phyloP scores from a whole-genome alignment of 2,329 filamentous ascomycete genomes.

The Zasmidium angulare region DNA sequence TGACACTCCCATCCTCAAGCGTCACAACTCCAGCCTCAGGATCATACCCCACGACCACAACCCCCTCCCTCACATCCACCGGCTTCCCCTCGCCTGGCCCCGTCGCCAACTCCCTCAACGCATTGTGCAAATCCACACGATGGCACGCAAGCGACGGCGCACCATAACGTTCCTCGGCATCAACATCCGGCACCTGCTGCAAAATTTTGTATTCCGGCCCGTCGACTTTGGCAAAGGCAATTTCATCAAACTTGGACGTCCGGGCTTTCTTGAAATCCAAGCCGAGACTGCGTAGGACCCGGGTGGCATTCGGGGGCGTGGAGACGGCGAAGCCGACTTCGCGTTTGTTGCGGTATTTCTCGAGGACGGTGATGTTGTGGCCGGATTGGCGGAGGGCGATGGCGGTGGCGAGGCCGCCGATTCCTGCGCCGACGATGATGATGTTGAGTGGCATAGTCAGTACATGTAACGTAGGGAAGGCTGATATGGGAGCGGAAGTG shows the following conservation, averaged over 20 bases:
- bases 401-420: conserved; percentile 53
- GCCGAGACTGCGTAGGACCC: conserved; percentile 5
- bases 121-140: conserved; percentile 8
- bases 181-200: not conserved
- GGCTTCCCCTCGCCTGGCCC: not conserved
- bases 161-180: conserved; percentile 7
- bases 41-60: not conserved
- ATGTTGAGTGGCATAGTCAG: conserved; percentile 35
- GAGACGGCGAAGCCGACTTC: conserved; percentile 17
- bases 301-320: conserved; percentile 14
- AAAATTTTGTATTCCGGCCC: not conserved
- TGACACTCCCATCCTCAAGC: not conserved
- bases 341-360: conserved; percentile 49
- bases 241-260: not conserved
- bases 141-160: conserved; percentile 1
- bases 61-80: not conserved
- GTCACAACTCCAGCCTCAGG: not conserved
- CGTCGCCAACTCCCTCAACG: not conserved
- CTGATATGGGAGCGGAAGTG: not conserved
- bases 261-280: not conserved
- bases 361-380: conserved; percentile 56
- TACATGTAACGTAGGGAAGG: no score
- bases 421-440: conserved; percentile 59
- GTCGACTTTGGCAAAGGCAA: not conserved
- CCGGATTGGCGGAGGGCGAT: conserved; percentile 49